Base-by-base conservation (phyloP, 129 eudicot genomes). In the Heracleum sosnowskyi region DNA sequence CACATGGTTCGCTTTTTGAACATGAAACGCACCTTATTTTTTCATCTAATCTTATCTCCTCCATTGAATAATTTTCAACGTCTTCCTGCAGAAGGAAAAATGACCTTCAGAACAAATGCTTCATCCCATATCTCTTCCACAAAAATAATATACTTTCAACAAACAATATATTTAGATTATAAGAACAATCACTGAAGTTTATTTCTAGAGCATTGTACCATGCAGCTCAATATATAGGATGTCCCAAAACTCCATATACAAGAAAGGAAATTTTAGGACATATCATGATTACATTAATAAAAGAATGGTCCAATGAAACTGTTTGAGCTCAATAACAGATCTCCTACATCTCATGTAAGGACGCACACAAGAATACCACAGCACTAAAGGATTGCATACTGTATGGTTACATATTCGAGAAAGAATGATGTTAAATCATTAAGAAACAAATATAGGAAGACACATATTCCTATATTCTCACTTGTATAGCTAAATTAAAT, bases 31-130 rank as follows among this genome's bases (percentile, higher is more conserved):
- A 93, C 98, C 98, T 89, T 89, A 93, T 91, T 78, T 90, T 89
- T 39, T 93, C 98, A 77, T 93, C 97, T 73, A 93, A 78, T 84
- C 90, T 88, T 11, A 73, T 82, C 84, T 93, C 98, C 86, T 93
- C 93, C 76, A 91, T 66, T 41, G 92, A 76, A 71, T 91, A 91
- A 80, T 76, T 88, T 78, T 91, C 98, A 64, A 93, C 88, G 69
- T 93, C 97, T 79, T 87, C 96, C 98, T 93, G 96, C 81, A 78
- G 26, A 77, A 51, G 71, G 73, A 73, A 83, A 73, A 42, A n/a
- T 62, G 46, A 29, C 36, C 15, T 77, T 47, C 15, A 64, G 46
- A 57, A 35, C 62, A 81, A 74, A 80, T 15, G 35, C 24, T 40
- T 41, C 76, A 12, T 41, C 17, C 42, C 44, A 13, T 55, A 20